phyloP scores from a whole-genome alignment of 768 basidiomycete genomes.

The Hysterangium stoloniferum region DNA sequence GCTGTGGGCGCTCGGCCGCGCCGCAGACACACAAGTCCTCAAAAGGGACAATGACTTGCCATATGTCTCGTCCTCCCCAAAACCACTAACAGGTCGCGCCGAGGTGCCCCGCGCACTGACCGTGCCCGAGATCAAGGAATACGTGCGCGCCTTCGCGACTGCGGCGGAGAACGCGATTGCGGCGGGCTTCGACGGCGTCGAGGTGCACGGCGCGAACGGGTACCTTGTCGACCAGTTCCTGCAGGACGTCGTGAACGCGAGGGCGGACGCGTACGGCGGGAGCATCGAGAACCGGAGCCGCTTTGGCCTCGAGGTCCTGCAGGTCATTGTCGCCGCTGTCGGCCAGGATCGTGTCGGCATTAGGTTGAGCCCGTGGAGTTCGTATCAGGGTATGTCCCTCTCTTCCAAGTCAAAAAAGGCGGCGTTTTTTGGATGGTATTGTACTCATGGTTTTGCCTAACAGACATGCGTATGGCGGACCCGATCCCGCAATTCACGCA shows the following conservation, averaged over 20 bases:
- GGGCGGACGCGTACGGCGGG: constrained; percentile 64
- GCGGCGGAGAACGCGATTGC: constrained; percentile 50
- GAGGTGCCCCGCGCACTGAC: constrained; percentile 36
- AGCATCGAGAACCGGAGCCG: constrained; percentile 50
- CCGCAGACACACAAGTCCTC: constrained; percentile 29
- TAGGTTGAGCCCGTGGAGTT: constrained; percentile 50
- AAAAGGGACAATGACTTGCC: constrained; percentile 16
- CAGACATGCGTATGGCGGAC: constrained; percentile 38
- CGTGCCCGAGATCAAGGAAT: constrained; percentile 40
- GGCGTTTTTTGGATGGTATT: not conserved
- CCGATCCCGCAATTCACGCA: constrained; percentile 49
- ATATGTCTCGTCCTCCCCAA: constrained; percentile 5
- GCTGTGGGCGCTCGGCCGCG: constrained; percentile 50
- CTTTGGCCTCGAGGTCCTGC: constrained; percentile 48
- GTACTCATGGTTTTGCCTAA: too few relatives aligned
- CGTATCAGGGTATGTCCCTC: constrained; percentile 8
- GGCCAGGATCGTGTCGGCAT: constrained; percentile 49
- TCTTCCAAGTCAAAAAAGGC: constrained; percentile 2
- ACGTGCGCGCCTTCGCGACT: constrained; percentile 39
- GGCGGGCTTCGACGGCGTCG: constrained; percentile 66
- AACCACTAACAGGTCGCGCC: constrained; percentile 14
- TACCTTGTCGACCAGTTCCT: constrained; percentile 54
- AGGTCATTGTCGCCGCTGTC: constrained; percentile 42
- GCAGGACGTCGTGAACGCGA: constrained; percentile 44
- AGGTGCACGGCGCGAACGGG: constrained; percentile 35